phyloP scores from a whole-genome alignment of 140 eudicot species.

The Anethum foeniculum region DNA sequence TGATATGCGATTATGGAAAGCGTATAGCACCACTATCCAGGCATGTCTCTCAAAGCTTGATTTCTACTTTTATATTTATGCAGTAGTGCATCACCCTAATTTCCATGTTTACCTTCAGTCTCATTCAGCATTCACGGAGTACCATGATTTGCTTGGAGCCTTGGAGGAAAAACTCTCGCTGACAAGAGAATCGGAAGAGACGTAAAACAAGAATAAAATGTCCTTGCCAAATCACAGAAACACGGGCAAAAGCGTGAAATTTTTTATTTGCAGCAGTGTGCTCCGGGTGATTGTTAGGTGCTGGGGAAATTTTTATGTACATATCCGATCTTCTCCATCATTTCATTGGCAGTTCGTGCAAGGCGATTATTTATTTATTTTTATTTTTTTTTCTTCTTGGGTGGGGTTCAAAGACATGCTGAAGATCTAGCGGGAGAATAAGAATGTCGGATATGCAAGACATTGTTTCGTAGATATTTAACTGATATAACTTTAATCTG shows the following conservation, averaged over 20 bases:
- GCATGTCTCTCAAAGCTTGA: slow-evolving; percentile 25
- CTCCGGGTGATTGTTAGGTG: not conserved
- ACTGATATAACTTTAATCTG: too few species aligned
- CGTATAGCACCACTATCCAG: slow-evolving; percentile 72
- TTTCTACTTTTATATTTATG: not conserved
- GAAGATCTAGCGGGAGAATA: too few species aligned
- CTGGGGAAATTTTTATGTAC: not conserved
- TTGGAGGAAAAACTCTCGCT: slow-evolving; percentile 70
- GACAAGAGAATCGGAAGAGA: slow-evolving; percentile 38
- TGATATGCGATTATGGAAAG: slow-evolving; percentile 81
- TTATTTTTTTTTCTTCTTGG: too few species aligned
- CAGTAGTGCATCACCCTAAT: slow-evolving; percentile 9
- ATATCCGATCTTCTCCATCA: not conserved
- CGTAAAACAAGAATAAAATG: slow-evolving; percentile 15
- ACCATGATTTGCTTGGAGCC: slow-evolving; percentile 78
- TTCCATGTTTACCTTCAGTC: slow-evolving; percentile 35
- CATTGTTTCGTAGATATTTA: too few species aligned
- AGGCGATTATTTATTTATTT: not conserved
- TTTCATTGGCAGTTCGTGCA: not conserved
- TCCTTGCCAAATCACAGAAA: not conserved
- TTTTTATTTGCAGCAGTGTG: not conserved
- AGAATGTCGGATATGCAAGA: too few species aligned
- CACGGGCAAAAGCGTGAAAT: not conserved
- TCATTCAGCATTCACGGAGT: slow-evolving; percentile 61
- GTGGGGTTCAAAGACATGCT: too few species aligned